phyloP scores from a whole-genome alignment of 2,329 filamentous ascomycete genomes.

The Ophiostoma australiae region DNA sequence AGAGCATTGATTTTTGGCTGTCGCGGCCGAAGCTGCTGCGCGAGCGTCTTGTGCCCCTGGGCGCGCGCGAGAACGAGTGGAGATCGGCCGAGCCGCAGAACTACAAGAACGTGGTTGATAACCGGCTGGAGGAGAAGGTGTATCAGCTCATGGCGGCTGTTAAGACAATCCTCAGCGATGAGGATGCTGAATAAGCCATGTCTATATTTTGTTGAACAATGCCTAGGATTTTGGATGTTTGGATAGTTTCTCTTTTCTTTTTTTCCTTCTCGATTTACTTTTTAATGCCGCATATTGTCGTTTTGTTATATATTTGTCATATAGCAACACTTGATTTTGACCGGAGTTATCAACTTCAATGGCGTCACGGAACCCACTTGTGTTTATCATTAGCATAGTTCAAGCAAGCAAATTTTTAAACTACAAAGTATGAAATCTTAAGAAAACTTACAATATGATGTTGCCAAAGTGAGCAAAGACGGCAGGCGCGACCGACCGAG shows the following conservation, averaged over 20 bases:
- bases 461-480: not conserved
- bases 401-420: not conserved
- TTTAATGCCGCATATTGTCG: not conserved
- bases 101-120: conserved; percentile 46
- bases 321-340: not conserved
- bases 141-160: conserved; percentile 62
- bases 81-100: conserved; percentile 38
- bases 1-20: conserved; percentile 80
- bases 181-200: conserved; percentile 29
- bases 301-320: not conserved
- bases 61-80: conserved; percentile 66
- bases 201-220: not conserved
- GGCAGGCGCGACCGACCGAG: not conserved
- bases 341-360: not conserved
- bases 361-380: not conserved
- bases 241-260: not conserved
- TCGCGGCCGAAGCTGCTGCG: conserved; percentile 63
- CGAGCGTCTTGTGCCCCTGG: conserved; percentile 68
- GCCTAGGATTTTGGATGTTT: not conserved
- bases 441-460: not conserved
- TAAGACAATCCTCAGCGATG: conserved; percentile 51
- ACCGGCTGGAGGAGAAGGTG: conserved; percentile 69
- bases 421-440: not conserved
- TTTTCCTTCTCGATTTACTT: not conserved
- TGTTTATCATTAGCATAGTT: conserved; percentile 3